Percentiles rank a stretch among this genome's conserved stretches.
Evolutionary conservation across 805 yeast genomes (phyloP).

Genomic region (Clavispora phyllophila): DNA sequence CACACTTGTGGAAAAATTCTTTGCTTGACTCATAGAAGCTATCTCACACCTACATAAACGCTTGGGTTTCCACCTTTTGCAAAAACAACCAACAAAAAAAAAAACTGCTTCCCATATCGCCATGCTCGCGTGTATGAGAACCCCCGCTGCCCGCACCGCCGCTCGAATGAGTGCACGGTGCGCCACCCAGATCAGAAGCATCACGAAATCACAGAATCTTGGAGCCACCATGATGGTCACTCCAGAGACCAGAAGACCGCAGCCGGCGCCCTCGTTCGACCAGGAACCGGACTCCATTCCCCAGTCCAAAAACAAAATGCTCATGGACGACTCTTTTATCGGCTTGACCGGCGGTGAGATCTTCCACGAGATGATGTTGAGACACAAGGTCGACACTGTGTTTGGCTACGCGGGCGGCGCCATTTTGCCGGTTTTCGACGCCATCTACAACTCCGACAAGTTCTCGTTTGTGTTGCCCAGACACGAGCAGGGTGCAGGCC

Average conservation of each 20-base stretch:
- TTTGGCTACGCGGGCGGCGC: constrained; percentile 99
- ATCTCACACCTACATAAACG: background rate
- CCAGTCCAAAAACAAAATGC: constrained; percentile 4
- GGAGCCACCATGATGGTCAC: constrained; percentile 24
- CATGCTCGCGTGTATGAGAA: constrained; percentile 15
- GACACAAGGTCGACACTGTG: constrained; percentile 92
- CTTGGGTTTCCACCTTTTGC: background rate
- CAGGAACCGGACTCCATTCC: constrained; percentile 16
- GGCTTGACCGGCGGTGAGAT: constrained; percentile 98
- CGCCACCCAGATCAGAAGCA: constrained; percentile 20
- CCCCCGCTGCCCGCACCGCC: constrained; percentile 9
- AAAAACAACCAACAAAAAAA: too few species aligned
- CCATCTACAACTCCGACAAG: constrained; percentile 84
- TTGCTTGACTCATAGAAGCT: constrained; percentile 1
- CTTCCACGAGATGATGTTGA: constrained; percentile 97
- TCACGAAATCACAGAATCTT: constrained; percentile 26
- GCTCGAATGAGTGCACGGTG: constrained; percentile 8
- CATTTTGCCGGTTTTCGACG: constrained; percentile 94
- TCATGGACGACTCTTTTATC: constrained; percentile 79
- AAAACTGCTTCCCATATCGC: background rate
- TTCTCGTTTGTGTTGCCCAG: constrained; percentile 90
- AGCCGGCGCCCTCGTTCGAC: constrained; percentile 52
- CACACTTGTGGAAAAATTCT: background rate
- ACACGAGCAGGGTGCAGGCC: constrained; percentile 99
- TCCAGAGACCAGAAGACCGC: constrained; percentile 26